Conservation (phyloP, 2,329 filamentous ascomycete species). For the Trichoderma aggressivum region DNA sequence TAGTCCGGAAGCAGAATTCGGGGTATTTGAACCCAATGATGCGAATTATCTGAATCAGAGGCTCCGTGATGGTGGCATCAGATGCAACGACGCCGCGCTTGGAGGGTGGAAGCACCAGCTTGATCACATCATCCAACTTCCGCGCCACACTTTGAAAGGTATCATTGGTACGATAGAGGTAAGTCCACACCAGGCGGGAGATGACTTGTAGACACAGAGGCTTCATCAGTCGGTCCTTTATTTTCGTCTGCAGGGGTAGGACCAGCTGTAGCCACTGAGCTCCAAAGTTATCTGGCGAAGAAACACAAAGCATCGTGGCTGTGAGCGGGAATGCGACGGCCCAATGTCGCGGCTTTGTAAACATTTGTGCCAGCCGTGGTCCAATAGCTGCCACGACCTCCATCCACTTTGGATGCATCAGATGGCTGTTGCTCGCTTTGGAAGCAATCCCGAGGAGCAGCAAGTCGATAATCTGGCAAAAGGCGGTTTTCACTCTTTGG, state of each 20-base stretch:
- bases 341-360: conserved; percentile 93
- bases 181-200: conserved; percentile 89
- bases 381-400: conserved; percentile 78
- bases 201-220: conserved; percentile 83
- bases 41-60: conserved; percentile 87
- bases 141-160: conserved; percentile 62
- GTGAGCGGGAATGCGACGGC: conserved; percentile 81
- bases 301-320: conserved; percentile 82
- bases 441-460: conserved; percentile 84
- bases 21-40: conserved; percentile 93
- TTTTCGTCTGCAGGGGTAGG: conserved; percentile 69
- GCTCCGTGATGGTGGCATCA: conserved; percentile 80
- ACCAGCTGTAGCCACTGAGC: conserved; percentile 84
- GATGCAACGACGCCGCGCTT: conserved; percentile 79
- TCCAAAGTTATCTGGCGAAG: conserved; percentile 76
- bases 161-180: conserved; percentile 81
- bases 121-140: conserved; percentile 87
- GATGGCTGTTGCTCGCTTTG: conserved; percentile 69
- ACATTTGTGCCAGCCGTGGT: conserved; percentile 76
- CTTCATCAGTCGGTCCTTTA: conserved; percentile 79
- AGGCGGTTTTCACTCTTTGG: conserved; percentile 85
- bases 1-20: conserved; percentile 85
- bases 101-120: conserved; percentile 74
- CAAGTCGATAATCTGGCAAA: conserved; percentile 86
- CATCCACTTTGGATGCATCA: conserved; percentile 80